Percentiles rank a stretch among this genome's conserved stretches.
Conservation (phyloP, 2,329 filamentous ascomycete genomes). For the Dactylella cylindrospora region DNA sequence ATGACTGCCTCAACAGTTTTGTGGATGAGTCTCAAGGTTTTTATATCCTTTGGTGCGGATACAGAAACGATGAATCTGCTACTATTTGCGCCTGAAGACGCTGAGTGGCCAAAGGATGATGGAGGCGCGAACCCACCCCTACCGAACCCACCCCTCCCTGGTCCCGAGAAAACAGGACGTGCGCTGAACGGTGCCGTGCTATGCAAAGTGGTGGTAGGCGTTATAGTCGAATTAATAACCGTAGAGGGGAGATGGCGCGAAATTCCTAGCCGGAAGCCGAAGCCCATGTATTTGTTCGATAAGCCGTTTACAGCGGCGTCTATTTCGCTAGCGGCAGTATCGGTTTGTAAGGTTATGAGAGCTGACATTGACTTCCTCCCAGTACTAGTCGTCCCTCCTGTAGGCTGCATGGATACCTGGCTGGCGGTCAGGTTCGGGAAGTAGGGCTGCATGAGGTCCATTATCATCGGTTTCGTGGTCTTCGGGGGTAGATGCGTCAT, state of each 20-base stretch:
- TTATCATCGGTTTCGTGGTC: conserved; percentile 62
- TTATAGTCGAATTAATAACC: conserved; percentile 59
- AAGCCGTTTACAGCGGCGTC: conserved; percentile 75
- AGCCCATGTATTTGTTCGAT: conserved; percentile 82
- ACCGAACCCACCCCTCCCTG: conserved; percentile 56
- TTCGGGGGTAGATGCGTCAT: conserved; percentile 65
- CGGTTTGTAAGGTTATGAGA: conserved; percentile 76
- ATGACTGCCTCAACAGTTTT: conserved; percentile 80
- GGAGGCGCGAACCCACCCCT: conserved; percentile 74
- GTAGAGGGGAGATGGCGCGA: conserved; percentile 80
- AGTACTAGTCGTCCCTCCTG: conserved; percentile 57
- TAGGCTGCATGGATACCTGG: conserved; percentile 69
- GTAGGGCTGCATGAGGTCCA: conserved; percentile 59
- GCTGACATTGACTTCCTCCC: conserved; percentile 74
- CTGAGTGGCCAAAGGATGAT: conserved; percentile 63
- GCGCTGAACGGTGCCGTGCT: conserved; percentile 73
- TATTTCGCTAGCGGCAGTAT: conserved; percentile 80
- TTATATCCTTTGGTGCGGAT: conserved; percentile 73
- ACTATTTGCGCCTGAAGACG: conserved; percentile 41
- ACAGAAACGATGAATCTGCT: conserved; percentile 65
- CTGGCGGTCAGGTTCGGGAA: conserved; percentile 66
- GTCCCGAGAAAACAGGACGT: conserved; percentile 61
- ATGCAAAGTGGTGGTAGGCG: conserved; percentile 56
- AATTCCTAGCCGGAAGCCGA: conserved; percentile 76
- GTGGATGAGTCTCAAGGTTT: conserved; percentile 79